Base-by-base conservation (phyloP, 176 grass and related monocot species). In the Stipa capillata region DNA sequence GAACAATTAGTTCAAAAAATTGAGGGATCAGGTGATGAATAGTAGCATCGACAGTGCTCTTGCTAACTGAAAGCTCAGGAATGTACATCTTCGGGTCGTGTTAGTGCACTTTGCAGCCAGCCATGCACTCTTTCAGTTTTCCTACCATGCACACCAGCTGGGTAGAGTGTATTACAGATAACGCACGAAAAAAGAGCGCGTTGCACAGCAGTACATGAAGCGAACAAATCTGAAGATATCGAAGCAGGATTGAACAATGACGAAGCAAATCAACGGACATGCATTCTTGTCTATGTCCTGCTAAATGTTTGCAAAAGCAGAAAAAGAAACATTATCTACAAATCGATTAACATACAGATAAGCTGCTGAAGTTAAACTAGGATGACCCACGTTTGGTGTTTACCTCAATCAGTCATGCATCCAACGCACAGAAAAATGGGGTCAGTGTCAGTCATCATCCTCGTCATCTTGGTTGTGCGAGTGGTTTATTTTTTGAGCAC, bases 401-500 rank as follows among this genome's bases (percentile, higher is more conserved):
- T 76, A 80, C 82, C 68, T 62, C 51, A 34, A 41, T 2, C 31
- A 44, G 36, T 63, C 21, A 12, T 52, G 35, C 31, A 75, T 57
- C 20, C 32, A 51, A 69, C 14, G 1, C 35, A 76, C 5, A 67
- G 21, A 59, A 24, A 8, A 77, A 35, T 6, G 41, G 14, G 27
- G 47, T 53, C 65, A 78, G 18, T 48, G 47, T 97, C 65, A 94
- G n/a, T 94, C 94, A 63, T 98, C 96, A 49, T 94, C 90, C 58
- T 98, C 96, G 1, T 94, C 92, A 2, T 98, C 88, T 32, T 90
- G 85, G 60, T 90, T 89, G 52, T 92, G 79, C 11, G 78, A 71
- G 35, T 98, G 95, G 57, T 92, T 83, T 84, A 94, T 92, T 74
- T 98, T 98, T 86, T 98, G 96, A 75, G 92, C 90, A 77, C 85